Base-by-base conservation (phyloP, 306 rosid genomes). In the Sicyos baderoa region DNA sequence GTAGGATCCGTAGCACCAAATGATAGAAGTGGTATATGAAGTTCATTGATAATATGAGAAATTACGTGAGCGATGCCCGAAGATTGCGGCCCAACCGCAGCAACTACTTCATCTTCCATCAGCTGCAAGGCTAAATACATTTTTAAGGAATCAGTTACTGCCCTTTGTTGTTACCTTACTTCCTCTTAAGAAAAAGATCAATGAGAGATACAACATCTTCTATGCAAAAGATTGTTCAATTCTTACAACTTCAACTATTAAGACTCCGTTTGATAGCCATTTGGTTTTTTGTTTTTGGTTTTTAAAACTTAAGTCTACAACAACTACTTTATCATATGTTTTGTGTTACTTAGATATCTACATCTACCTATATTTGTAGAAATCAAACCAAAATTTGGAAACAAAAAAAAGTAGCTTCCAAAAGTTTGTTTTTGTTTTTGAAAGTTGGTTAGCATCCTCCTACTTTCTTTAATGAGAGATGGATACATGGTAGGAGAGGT, bases 1-100 rank as follows among this genome's bases (percentile, higher is more conserved):
- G 89, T 76, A 14, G 97, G 97, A 63, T 94, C 96, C 14, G 99
- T 94, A 23, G 99, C 90, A 56, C 79, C 96, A 71, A 90, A 94
- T 60, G 97, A 90, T 47, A 94, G 71, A 71, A 94, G 95, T 0
- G 99, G 99, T 40, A 94, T 72, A 25, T 86, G 97, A 77, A 94
- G 97, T 82, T 94, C 97, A 72, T 85, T 84, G 17, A 76, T 87
- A 18, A 90, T 90, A n/a, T 94, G 99, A 60, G 97, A 85, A 61
- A 90, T 88, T 55, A 88, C 76, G 79, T 94, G 99, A 49, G 90
- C 86, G 82, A 94, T 94, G 66, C 90, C 97, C 0, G 99, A 94
- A 7, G 99, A 94, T 55, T 86, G 99, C 18, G 99, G 97, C 23
- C 99, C 99, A 16, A 94, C 72, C 3, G 84, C 87, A 9, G 79